Conservation (phyloP, 228 moss, liverwort and hornwort genomes). For the Sphagnum fallax region DNA sequence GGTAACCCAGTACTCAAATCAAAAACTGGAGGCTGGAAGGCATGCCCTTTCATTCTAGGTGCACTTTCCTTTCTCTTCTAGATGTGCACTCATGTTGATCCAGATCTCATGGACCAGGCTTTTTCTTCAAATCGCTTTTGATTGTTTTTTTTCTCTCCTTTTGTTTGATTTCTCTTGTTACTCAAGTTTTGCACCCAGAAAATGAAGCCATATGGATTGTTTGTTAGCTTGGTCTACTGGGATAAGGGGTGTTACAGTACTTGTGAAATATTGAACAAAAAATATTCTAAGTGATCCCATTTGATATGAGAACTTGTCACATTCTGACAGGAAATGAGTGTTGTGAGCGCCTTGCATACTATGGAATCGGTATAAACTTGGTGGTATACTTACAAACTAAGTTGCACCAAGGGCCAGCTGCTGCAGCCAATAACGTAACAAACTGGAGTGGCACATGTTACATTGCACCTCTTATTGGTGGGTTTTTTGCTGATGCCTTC, state of each 20-base stretch:
- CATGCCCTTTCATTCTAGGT: constrained; percentile 84
- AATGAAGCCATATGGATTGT: too few relatives aligned
- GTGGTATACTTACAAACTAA: constrained; percentile 22
- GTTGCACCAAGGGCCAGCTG: constrained; percentile 33
- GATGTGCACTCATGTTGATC: not conserved
- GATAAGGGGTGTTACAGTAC: too few relatives aligned
- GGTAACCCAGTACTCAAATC: constrained; percentile 51
- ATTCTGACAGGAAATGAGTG: constrained; percentile 55
- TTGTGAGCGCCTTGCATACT: constrained; percentile 85
- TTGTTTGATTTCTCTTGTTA: not conserved
- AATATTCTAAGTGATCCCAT: not conserved
- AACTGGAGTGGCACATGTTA: constrained; percentile 72
- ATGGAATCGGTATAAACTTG: constrained; percentile 58
- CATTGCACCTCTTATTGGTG: constrained; percentile 66
- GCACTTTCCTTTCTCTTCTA: not conserved
- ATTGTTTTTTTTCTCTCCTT: not conserved
- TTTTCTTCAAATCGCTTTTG: not conserved
- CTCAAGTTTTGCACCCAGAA: not conserved
- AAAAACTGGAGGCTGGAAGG: constrained; percentile 72
- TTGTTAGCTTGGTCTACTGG: not conserved
- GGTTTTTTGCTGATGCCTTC: constrained; percentile 66
- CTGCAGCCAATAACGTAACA: constrained; percentile 40
- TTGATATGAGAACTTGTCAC: not conserved
- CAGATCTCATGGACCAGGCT: too few relatives aligned
- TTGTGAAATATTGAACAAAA: too few relatives aligned